Percentiles rank a stretch among this genome's conserved stretches.
Evolutionary conservation across 2,329 filamentous ascomycete species (phyloP).

Genomic region (Fusarium fracticaudum): DNA sequence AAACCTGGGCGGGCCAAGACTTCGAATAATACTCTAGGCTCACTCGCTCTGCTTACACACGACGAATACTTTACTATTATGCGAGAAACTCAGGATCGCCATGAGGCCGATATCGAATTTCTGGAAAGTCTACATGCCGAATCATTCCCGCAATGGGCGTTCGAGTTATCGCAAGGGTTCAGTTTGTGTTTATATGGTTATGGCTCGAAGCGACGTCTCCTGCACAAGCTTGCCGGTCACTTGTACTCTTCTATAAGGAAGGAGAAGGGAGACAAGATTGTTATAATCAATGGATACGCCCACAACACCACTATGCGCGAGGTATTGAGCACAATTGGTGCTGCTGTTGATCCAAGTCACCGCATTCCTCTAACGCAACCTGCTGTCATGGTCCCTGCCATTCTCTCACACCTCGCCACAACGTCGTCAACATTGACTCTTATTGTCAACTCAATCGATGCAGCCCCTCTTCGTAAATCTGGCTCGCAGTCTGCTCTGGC

Average conservation of each 20-base stretch:
- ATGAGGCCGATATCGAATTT: slow-evolving; percentile 74
- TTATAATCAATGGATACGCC: slow-evolving; percentile 88
- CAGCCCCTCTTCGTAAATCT: slow-evolving; percentile 76
- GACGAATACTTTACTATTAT: slow-evolving; percentile 85
- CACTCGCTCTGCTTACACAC: slow-evolving; percentile 81
- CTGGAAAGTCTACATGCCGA: slow-evolving; percentile 79
- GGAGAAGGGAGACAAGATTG: slow-evolving; percentile 61
- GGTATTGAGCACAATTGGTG: slow-evolving; percentile 73
- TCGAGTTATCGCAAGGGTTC: slow-evolving; percentile 88
- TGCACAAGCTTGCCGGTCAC: slow-evolving; percentile 79
- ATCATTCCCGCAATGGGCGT: slow-evolving; percentile 90
- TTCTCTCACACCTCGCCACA: slow-evolving; percentile 68
- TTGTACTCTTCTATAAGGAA: slow-evolving; percentile 55
- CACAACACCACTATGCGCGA: slow-evolving; percentile 73
- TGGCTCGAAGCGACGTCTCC: slow-evolving; percentile 83
- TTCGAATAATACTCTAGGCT: slow-evolving; percentile 83
- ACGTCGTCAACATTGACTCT: slow-evolving; percentile 65
- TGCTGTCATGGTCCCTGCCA: slow-evolving; percentile 71
- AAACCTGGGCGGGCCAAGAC: slow-evolving; percentile 83
- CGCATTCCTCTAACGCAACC: slow-evolving; percentile 70
- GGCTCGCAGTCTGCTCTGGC: slow-evolving; percentile 77
- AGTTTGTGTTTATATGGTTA: slow-evolving; percentile 92
- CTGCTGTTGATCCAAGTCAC: slow-evolving; percentile 64
- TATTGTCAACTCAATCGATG: slow-evolving; percentile 88
- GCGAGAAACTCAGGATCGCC: slow-evolving; percentile 72